These are phyloP conservation scores for Auricularia sp. DNA, from an alignment of 768 basidiomycete genomes.

Conservation along the genomic window DNA sequence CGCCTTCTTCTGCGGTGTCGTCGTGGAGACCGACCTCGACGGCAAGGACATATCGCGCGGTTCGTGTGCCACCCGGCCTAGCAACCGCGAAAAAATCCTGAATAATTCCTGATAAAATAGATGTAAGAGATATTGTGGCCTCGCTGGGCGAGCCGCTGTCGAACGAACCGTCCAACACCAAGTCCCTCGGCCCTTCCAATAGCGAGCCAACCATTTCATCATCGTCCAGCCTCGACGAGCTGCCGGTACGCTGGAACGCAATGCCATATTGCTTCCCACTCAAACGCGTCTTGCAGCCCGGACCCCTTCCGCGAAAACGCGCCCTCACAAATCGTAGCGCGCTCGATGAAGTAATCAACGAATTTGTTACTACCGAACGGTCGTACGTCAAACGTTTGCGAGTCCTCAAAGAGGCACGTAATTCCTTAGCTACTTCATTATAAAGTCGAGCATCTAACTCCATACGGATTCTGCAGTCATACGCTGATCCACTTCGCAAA, in stretches of 20 bases:
- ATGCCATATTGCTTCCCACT: background rate
- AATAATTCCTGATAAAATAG: slow-evolving; percentile 25
- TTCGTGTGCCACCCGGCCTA: slow-evolving; percentile 20
- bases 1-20: slow-evolving; percentile 83
- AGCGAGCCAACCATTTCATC: slow-evolving; percentile 8
- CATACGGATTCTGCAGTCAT: slow-evolving; percentile 37
- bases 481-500: slow-evolving; percentile 81
- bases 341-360: slow-evolving; percentile 66
- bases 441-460: background rate
- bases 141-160: slow-evolving; percentile 61
- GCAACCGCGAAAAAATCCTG: slow-evolving; percentile 4
- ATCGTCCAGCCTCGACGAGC: background rate
- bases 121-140: slow-evolving; percentile 68
- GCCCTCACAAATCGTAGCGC: slow-evolving; percentile 55
- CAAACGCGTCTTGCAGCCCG: background rate
- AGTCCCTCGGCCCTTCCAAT: slow-evolving; percentile 4
- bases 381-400: slow-evolving; percentile 79
- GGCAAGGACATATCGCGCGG: slow-evolving; percentile 62
- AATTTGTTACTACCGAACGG: slow-evolving; percentile 81
- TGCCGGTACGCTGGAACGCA: background rate
- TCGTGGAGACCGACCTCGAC: slow-evolving; percentile 73
- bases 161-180: background rate
- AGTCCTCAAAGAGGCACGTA: slow-evolving; percentile 54
- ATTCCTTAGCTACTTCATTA: background rate
- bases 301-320: slow-evolving; percentile 30